Conservation (phyloP, 176 grass and related monocot species). For the Luzula sylvatica region DNA sequence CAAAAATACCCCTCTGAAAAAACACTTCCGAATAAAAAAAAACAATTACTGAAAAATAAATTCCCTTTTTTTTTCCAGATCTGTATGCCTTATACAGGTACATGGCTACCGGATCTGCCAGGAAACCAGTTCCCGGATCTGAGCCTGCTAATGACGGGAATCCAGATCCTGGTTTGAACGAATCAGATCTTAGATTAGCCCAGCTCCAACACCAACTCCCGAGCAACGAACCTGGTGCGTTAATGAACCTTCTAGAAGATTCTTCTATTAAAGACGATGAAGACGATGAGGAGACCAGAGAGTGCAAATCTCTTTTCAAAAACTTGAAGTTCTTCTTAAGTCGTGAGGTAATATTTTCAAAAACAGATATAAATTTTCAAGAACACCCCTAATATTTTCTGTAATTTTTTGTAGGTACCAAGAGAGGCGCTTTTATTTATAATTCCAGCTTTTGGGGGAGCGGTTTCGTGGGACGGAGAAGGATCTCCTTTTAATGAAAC, state of each 20-base stretch:
- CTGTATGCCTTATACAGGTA: conserved; percentile 86
- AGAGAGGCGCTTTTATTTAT: conserved; percentile 88
- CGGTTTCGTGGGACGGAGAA: conserved; percentile 92
- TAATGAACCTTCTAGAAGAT: conserved; percentile 94
- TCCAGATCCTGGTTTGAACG: too few relatives aligned
- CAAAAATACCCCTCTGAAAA: too few relatives aligned
- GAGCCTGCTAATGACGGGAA: too few relatives aligned
- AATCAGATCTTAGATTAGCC: conserved; percentile 81
- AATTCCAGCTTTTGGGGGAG: conserved; percentile 88
- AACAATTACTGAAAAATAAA: too few relatives aligned
- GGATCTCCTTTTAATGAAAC: conserved; percentile 68
- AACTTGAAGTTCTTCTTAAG: conserved; percentile 84
- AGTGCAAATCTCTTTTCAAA: conserved; percentile 75
- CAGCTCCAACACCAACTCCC: conserved; percentile 87
- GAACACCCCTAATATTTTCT: background rate
- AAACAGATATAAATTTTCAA: background rate
- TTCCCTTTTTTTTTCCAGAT: conserved; percentile 30
- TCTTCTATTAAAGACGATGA: conserved; percentile 36
- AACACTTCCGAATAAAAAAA: too few relatives aligned
- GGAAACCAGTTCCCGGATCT: conserved; percentile 23
- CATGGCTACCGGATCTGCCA: conserved; percentile 45
- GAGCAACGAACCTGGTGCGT: conserved; percentile 78
- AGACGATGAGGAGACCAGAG: conserved; percentile 44
- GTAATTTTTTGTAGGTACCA: conserved; percentile 45
- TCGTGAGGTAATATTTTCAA: conserved; percentile 57